A percentile compares a stretch with the other conserved stretches of the same genome.
phyloP scores from a whole-genome alignment of 108 stramenopile genomes.

The Seminavis robusta region DNA sequence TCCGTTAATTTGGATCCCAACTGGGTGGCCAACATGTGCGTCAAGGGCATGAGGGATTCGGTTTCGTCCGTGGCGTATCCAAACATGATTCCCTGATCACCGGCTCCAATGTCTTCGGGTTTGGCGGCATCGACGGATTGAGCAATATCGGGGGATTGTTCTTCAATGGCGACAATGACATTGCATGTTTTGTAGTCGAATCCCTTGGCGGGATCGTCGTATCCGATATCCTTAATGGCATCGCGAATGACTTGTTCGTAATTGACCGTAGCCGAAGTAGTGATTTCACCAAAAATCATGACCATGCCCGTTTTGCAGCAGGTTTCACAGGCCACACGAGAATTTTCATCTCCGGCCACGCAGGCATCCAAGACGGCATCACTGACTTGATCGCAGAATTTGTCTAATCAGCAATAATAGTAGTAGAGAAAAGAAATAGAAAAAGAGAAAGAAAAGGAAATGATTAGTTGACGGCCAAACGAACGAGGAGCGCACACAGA shows the following conservation, averaged over 20 bases:
- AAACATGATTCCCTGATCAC: slow-evolving; percentile 99
- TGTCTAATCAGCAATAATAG: slow-evolving; percentile 56
- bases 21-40: slow-evolving; percentile 93
- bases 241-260: slow-evolving; percentile 97
- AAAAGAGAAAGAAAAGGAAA: slow-evolving; percentile 1
- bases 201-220: slow-evolving; percentile 93
- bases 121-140: slow-evolving; percentile 93
- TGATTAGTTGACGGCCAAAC: not conserved
- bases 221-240: slow-evolving; percentile 95
- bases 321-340: slow-evolving; percentile 97
- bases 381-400: slow-evolving; percentile 96
- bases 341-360: slow-evolving; percentile 89
- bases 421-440: not conserved
- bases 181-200: slow-evolving; percentile 93
- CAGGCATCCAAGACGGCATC: slow-evolving; percentile 98
- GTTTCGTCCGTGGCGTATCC: slow-evolving; percentile 98
- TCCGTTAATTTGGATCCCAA: slow-evolving; percentile 93
- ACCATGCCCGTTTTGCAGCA: slow-evolving; percentile 99
- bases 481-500: not conserved
- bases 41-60: slow-evolving; percentile 92
- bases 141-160: slow-evolving; percentile 98
- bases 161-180: slow-evolving; percentile 96
- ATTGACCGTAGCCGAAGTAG: slow-evolving; percentile 94
- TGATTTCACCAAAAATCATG: slow-evolving; percentile 99
- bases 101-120: slow-evolving; percentile 95